phyloP scores from a whole-genome alignment of 2,329 filamentous ascomycete genomes.

The Claviceps sp. region DNA sequence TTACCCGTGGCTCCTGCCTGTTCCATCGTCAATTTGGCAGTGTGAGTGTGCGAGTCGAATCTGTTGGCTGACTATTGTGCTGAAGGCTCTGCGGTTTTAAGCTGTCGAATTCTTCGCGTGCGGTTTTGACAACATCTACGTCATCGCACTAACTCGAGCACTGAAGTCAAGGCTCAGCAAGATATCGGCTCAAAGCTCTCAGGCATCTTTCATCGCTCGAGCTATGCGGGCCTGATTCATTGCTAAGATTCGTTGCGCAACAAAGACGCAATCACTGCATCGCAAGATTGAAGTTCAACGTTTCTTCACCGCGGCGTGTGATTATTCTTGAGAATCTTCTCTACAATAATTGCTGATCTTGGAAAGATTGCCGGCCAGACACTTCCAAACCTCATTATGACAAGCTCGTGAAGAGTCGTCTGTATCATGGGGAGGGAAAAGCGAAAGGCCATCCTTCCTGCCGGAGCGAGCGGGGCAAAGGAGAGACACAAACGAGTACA shows the following conservation, averaged over 20 bases:
- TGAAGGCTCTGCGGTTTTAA: neutral
- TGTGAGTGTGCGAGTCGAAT: conserved; percentile 2
- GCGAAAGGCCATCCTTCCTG: conserved; percentile 13
- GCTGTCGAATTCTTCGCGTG: neutral
- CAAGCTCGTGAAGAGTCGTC: neutral
- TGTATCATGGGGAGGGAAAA: conserved; percentile 23
- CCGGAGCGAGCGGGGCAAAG: conserved; percentile 20
- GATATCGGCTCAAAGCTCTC: neutral
- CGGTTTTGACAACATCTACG: neutral
- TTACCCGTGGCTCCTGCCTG: neutral
- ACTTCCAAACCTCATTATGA: conserved; percentile 1
- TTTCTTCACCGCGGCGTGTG: neutral
- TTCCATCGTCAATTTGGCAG: conserved; percentile 3
- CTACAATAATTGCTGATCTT: neutral
- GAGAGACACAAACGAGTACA: conserved; percentile 21
- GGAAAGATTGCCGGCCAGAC: neutral
- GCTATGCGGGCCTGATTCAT: neutral
- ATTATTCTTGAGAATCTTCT: neutral
- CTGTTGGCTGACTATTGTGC: neutral
- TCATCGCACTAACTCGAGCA: neutral
- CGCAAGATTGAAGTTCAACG: neutral
- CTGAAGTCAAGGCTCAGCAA: neutral
- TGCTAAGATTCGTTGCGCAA: neutral
- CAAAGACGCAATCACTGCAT: neutral
- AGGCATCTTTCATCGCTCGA: neutral